Base-by-base conservation (phyloP, 148 eudicot species). In the Chenopodium album region DNA sequence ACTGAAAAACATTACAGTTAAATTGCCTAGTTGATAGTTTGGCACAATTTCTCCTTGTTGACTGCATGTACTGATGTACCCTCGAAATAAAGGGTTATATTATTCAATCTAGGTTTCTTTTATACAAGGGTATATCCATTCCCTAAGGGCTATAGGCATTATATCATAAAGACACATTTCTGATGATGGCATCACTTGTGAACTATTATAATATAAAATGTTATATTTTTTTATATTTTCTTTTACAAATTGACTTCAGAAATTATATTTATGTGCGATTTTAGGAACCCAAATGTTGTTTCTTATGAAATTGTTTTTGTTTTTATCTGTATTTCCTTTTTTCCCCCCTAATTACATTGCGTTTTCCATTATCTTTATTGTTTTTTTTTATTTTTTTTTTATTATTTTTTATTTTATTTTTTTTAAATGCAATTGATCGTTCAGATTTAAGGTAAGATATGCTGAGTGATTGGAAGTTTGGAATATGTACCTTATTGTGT, bases 41-140 rank as follows among this genome's bases (percentile, higher is more conserved):
- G 64, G 14, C 46, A 28, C 56, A 50, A 79, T 68, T 46, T 22
- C 22, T 12, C 16, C 20, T 73, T 48, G 32, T 73, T 12, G 9
- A 17, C 29, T 72, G 37, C 37, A 34, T 34, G 28, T 72, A 41
- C 7, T 19, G 22, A 65, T n/a, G 12, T 65, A 37, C 29, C 67
- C 37, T 44, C 16, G 26, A 34, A 78, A 73, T 64, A 31, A 74
- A 48, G 67, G 65, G 48, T 84, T 80, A 70, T 64, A 10, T 14
- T 54, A 54, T 54, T 16, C 60, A 2, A 16, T 54, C 60, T 14
- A 56, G 16, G 5, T 56, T 14, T 56, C 62, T 56, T 56, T 14
- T 56, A 56, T 17, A 3, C 62, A 3, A 56, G 54, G 50, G 83
- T 79, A 84, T 84, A 84, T 84, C 63, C 86, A 84, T 80, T 34